Evolutionary conservation across 2,329 filamentous ascomycete species (phyloP), one percentile per base, ranked within the genome.

Genomic region (Fusarium pseudograminearum): DNA sequence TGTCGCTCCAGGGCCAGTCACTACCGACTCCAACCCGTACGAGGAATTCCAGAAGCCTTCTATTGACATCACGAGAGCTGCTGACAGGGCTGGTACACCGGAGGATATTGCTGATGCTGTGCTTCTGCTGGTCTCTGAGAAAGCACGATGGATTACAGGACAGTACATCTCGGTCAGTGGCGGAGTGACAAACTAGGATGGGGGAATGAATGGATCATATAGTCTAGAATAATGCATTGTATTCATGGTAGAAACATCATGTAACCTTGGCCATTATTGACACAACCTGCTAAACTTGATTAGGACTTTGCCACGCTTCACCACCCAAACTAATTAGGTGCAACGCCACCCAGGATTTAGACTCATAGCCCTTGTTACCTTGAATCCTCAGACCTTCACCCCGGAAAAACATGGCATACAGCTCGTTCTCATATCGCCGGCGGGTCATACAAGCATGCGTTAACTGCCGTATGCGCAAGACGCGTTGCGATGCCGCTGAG

Each of bases 21-120:
- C 33, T 7, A 83, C 82, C 4, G 81, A 83, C 5, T 67, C 60
- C 31, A 52, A 71, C 1, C 73, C 70, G 10, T 46, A 78, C 1
- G 67, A 68, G 15, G 40, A 51, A 16, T 55, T 69, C 12, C 44
- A 78, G n/a, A 55, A 73, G 4, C 50, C 50, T 5, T 22, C 50
- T 14, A 53, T 53, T 6, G 65, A 58, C 1, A 57, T 75, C 41
- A 78, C 78, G 0, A 73, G 79, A 47, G 76, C 77, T 11, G 80
- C 74, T 15, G 63, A 76, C 9, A 70, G 80, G 7, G 48, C 74
- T 3, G 81, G 81, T 0, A 78, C 74, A 2, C 60, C 73, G 3
- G 78, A 80, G 46, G 82, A 84, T 57, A 73, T 85, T 51, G 82
- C 78, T 2, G 81, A 84, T 65, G 80, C 55, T 5, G 63, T 65